These are phyloP conservation scores for Dendrobium chrysotoxum DNA, from an alignment of 106 monocot species.

Conservation along the genomic window DNA sequence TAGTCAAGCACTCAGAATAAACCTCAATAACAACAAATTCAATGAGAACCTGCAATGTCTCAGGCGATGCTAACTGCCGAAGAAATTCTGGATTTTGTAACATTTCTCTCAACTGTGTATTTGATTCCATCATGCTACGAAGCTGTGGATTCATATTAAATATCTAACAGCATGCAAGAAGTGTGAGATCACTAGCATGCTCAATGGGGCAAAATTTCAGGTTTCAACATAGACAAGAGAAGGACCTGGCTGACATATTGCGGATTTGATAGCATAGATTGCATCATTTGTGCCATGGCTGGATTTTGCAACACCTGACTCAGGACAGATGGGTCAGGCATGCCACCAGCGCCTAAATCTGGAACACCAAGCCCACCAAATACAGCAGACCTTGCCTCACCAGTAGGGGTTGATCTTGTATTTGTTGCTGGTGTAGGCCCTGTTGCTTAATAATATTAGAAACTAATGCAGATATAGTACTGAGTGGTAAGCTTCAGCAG, in stretches of 20 bases:
- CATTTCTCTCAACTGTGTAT: slow-evolving; percentile 71
- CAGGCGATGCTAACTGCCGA: slow-evolving; percentile 72
- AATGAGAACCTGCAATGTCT: slow-evolving; percentile 56
- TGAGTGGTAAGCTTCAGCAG: background rate
- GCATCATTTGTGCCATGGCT: slow-evolving; percentile 76
- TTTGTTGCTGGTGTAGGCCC: slow-evolving; percentile 39
- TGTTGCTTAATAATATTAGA: slow-evolving; percentile 12
- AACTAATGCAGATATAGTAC: background rate
- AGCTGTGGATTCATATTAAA: slow-evolving; percentile 56
- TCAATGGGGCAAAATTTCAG: background rate
- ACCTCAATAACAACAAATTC: background rate
- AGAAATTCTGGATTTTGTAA: slow-evolving; percentile 77
- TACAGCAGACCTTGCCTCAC: slow-evolving; percentile 31
- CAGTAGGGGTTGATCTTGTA: slow-evolving; percentile 35
- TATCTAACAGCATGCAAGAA: slow-evolving; percentile 21
- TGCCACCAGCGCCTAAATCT: slow-evolving; percentile 45
- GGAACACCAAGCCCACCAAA: slow-evolving; percentile 57
- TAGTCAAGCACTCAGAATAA: background rate
- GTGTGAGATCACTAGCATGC: background rate
- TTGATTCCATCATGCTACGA: slow-evolving; percentile 50
- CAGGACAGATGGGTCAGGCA: slow-evolving; percentile 39
- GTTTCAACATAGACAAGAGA: background rate
- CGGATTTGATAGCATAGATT: slow-evolving; percentile 72
- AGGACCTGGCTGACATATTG: slow-evolving; percentile 83
- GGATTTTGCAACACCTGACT: slow-evolving; percentile 83